Evolutionary conservation across 768 basidiomycete species (phyloP).

Genomic region (Dentipellis sp.): DNA sequence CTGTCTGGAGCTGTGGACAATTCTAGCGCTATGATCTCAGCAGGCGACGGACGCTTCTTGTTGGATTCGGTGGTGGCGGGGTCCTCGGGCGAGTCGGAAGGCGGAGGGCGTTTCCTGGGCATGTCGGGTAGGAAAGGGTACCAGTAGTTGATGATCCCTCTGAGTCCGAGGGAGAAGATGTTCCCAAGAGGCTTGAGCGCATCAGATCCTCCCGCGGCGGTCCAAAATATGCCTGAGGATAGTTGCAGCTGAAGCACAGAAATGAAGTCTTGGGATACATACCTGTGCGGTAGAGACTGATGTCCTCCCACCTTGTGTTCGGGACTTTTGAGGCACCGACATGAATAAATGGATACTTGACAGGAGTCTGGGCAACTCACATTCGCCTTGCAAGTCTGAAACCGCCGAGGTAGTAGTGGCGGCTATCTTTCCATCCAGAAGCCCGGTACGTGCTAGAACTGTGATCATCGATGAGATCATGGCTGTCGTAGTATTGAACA

Average conservation of each 20-base stretch:
- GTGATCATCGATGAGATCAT: not conserved
- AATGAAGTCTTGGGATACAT: not conserved
- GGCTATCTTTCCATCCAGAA: not conserved
- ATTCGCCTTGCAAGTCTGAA: not conserved
- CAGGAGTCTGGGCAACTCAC: not conserved
- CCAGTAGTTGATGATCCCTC: not conserved
- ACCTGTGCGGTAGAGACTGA: not conserved
- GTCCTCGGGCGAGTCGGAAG: not conserved
- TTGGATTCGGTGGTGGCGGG: not conserved
- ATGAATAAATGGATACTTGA: not conserved
- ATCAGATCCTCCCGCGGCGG: not conserved
- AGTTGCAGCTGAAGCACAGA: not conserved
- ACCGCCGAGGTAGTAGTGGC: not conserved
- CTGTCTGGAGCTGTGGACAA: not conserved
- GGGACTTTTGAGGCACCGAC: not conserved
- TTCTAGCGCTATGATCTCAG: not conserved
- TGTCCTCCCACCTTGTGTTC: not conserved
- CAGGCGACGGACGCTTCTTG: not conserved
- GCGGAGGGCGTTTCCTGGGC: not conserved
- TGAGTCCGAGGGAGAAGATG: not conserved
- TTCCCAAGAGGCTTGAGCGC: not conserved
- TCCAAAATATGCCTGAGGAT: not conserved
- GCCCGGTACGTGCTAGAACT: not conserved
- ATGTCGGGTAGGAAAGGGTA: not conserved
- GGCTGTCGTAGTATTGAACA: not conserved